These are phyloP conservation scores for Pistacia vera DNA, from an alignment of 345 rosid species.

Conservation along the genomic window DNA sequence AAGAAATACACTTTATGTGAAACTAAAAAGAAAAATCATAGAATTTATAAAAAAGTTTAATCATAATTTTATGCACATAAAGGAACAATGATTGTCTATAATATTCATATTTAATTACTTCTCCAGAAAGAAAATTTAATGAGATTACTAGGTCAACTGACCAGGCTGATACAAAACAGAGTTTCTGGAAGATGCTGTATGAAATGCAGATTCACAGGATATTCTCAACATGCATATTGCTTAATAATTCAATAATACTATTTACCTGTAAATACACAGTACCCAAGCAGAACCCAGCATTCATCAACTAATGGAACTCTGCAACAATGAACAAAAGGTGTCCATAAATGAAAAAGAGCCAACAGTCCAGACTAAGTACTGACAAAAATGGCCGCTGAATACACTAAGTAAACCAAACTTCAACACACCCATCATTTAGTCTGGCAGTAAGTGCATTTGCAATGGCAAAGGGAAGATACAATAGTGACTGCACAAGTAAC, in stretches of 20 bases:
- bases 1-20: too few relatives aligned
- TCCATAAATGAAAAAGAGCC: conserved; percentile 25
- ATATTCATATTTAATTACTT: too few relatives aligned
- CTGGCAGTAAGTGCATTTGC: conserved; percentile 92
- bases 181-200: background rate
- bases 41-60: too few relatives aligned
- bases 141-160: background rate
- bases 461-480: too few relatives aligned
- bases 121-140: too few relatives aligned
- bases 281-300: conserved; percentile 87
- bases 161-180: background rate
- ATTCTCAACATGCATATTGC: background rate
- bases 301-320: conserved; percentile 93
- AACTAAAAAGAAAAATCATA: too few relatives aligned
- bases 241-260: too few relatives aligned
- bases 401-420: conserved; percentile 4
- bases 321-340: conserved; percentile 29
- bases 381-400: background rate
- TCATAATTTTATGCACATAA: too few relatives aligned
- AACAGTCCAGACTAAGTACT: background rate
- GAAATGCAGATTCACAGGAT: background rate
- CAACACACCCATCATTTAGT: conserved; percentile 89
- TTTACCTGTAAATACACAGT: too few relatives aligned
- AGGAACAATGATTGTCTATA: background rate
- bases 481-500: conserved; percentile 64